These are phyloP conservation scores for Chaetothyriales sp. DNA, from an alignment of 2,329 filamentous ascomycete species.

Conservation along the genomic window DNA sequence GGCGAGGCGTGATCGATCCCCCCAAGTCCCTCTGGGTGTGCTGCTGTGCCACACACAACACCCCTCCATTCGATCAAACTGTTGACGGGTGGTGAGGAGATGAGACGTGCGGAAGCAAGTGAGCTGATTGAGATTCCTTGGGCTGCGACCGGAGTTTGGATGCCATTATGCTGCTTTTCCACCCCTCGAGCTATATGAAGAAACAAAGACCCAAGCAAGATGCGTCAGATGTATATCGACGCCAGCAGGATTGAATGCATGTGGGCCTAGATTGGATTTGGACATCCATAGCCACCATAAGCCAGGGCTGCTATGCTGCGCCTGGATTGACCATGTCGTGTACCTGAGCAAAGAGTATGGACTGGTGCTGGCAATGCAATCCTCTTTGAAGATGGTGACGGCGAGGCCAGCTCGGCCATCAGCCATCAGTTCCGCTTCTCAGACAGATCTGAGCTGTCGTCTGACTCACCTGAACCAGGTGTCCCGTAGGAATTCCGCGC, in stretches of 20 bases:
- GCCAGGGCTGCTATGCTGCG: neutral
- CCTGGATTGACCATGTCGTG: neutral
- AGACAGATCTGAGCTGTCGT: neutral
- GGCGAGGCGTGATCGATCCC: conserved; percentile 31
- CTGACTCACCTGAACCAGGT: too few relatives aligned
- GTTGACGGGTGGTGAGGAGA: neutral
- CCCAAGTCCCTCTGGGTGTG: neutral
- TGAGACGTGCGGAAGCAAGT: neutral
- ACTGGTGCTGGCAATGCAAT: neutral
- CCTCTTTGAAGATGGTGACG: neutral
- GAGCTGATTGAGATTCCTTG: neutral
- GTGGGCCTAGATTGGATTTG: neutral
- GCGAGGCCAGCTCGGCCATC: neutral
- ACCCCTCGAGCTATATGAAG: neutral
- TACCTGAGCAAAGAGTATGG: neutral
- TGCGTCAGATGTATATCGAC: neutral
- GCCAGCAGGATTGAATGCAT: neutral
- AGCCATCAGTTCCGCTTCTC: neutral
- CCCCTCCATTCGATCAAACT: neutral
- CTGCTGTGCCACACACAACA: neutral
- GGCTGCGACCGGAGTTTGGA: neutral
- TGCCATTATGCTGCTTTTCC: neutral
- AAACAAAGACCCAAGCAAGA: neutral
- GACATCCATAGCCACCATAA: neutral
- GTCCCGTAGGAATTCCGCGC: neutral